Base-by-base conservation (phyloP, 441 rosid genomes). In the Croton laevigatus region DNA sequence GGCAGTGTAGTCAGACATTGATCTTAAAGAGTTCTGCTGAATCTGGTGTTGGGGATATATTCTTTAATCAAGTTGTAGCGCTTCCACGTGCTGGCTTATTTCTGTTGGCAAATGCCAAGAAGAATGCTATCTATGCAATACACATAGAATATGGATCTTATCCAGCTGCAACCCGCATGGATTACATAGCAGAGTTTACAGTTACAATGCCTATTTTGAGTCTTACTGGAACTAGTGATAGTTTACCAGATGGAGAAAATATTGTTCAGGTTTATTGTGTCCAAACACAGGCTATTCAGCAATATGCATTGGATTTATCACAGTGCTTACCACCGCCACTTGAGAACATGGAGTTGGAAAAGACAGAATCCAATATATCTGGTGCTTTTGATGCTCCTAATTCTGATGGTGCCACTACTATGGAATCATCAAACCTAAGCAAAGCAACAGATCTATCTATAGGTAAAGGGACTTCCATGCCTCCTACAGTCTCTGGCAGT, bases 141-240 rank as follows among this genome's bases (percentile, higher is more conserved):
- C 94, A 95, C 76, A 64, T 93, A 52, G 97, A 86, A 42, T 91
- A 89, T 80, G 99, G 97, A 40, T 71, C 84, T 73, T 79, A 79
- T 82, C 97, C 98, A 22, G 87, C 84, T 55, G 87, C 85, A 51
- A 81, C 95, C 66, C 76, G 77, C 73, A 89, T 93, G 93, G 95
- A 93, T 82, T 89, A 91, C 82, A 79, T 95, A 73, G 83, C 98
- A 37, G 98, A 86, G 74, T 93, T 92, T 82, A 82, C 91, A 2
- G 98, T 95, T 65, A 83, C 95, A 32, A 87, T 93, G 96, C 97
- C 97, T 71, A 93, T 95, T 68, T 79, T 93, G 82, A 95, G 98
- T 83, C 85, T 93, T 73, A 88, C 93, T 22, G 98, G 92, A 70
- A 84, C 87, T 63, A 85, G 81, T 77, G 87, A 86, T 70, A 55